Base-by-base conservation (phyloP, 2,329 filamentous ascomycete species). In the Endoconidiophora laricicola region DNA sequence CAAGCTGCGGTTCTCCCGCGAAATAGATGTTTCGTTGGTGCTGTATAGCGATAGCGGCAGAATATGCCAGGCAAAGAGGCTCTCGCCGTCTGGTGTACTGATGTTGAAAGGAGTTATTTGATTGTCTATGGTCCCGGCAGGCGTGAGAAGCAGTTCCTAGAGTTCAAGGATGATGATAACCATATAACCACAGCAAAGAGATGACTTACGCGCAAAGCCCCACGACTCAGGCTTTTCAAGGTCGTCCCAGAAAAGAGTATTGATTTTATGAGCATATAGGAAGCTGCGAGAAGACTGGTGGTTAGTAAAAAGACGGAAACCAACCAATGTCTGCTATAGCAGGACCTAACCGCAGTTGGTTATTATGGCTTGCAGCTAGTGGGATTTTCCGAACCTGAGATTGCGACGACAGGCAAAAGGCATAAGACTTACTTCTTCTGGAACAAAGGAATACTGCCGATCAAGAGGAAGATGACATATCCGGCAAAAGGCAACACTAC, bases 91-190 rank as follows among this genome's bases (percentile, higher is more conserved):
- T 1, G 77, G 69, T 0, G 86, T 91, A 3, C 66, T 67, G 37
- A 96, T 65, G 44, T 76, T 78, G 62, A 96, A 95, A 0, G 90
- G 84, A 4, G 86, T 87, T 2, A 94, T 83, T 66, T 96, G 90
- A 57, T 87, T 86, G 60, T 78, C 84, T 90, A 57, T 6, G 12
- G 49, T 24, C 22, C 44, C 43, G 29, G 29, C 29, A n/a, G 40
- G 6, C 23, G 42, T 16, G 41, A 16, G 14, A 36, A 44, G 23
- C 45, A 44, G 29, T 26, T 12, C 43, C 14, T 22, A 18, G 36
- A 10, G 10, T 5, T 24, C 26, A 33, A 16, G 20, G 16, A 43
- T 33, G 29, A 33, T 33, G 29, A 12, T 33, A 33, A 39, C 61
- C 52, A 4, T 24, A 14, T 49, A 16, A 22, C 22, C 22, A 23